Evolutionary conservation across 495 filamentous ascomycete genomes (phyloP).

Genomic region (Penicillium samsonianum): DNA sequence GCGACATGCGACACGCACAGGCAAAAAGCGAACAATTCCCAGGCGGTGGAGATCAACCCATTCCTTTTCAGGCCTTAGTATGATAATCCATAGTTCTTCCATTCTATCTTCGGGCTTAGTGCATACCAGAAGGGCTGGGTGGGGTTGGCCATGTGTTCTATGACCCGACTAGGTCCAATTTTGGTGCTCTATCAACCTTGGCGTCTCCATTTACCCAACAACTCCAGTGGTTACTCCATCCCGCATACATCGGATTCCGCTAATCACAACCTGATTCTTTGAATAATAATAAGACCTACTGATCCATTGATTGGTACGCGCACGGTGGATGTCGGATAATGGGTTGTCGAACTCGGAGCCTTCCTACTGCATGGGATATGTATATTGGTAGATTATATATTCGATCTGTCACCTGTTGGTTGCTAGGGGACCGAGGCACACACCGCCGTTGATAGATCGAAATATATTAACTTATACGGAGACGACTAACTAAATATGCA

Average conservation of each 20-base stretch:
- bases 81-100: conserved; percentile 16
- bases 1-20: conserved; percentile 11
- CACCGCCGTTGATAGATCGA: conserved; percentile 23
- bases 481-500: not conserved
- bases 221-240: conserved; percentile 11
- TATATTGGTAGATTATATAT: conserved; percentile 10
- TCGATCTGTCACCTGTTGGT: conserved; percentile 29
- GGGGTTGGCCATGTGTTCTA: conserved; percentile 32
- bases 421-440: conserved; percentile 32
- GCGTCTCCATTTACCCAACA: not conserved
- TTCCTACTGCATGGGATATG: not conserved
- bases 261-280: conserved; percentile 12
- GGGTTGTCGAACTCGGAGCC: not conserved
- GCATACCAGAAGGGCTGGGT: conserved; percentile 24
- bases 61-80: conserved; percentile 12
- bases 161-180: conserved; percentile 20
- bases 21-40: conserved; percentile 15
- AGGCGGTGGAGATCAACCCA: conserved; percentile 21
- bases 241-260: conserved; percentile 9
- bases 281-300: conserved; percentile 21
- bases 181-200: not conserved
- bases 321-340: not conserved
- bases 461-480: not conserved
- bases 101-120: conserved; percentile 29
- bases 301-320: conserved; percentile 16